phyloP scores from a whole-genome alignment of 352 stramenopile genomes.

The Phytopythium montanum region DNA sequence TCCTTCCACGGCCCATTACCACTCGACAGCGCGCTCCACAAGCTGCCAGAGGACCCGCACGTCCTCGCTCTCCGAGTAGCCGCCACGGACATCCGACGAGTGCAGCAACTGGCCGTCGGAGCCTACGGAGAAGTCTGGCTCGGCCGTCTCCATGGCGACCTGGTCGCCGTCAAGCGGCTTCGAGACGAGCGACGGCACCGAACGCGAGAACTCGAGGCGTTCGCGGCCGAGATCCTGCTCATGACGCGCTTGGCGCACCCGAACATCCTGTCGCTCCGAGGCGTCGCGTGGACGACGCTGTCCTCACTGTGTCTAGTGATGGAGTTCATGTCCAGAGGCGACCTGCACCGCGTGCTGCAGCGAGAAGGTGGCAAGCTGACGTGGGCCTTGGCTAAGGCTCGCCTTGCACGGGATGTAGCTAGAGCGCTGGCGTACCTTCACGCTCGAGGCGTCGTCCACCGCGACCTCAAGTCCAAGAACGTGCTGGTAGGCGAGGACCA shows the following conservation, averaged over 20 bases:
- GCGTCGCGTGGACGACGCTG: conserved; percentile 68
- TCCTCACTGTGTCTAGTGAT: conserved; percentile 73
- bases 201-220: conserved; percentile 83
- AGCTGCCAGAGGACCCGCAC: conserved; percentile 21
- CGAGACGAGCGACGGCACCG: conserved; percentile 79
- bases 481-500: conserved; percentile 64
- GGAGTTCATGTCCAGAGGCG: conserved; percentile 80
- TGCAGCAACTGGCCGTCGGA: conserved; percentile 37
- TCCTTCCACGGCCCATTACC: not conserved
- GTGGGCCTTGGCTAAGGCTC: conserved; percentile 73
- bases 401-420: conserved; percentile 66
- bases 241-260: conserved; percentile 79
- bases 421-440: conserved; percentile 75
- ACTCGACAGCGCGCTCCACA: not conserved
- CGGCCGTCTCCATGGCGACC: conserved; percentile 67
- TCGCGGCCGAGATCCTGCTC: conserved; percentile 82
- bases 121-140: conserved; percentile 88
- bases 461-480: conserved; percentile 79
- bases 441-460: conserved; percentile 77
- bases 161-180: conserved; percentile 83
- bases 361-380: conserved; percentile 59
- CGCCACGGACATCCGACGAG: conserved; percentile 30
- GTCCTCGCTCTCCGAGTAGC: conserved; percentile 30
- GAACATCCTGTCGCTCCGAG: conserved; percentile 83
- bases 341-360: conserved; percentile 74